Base-by-base conservation (phyloP, 805 yeast genomes). In the Komagataella pseudopastoris region DNA sequence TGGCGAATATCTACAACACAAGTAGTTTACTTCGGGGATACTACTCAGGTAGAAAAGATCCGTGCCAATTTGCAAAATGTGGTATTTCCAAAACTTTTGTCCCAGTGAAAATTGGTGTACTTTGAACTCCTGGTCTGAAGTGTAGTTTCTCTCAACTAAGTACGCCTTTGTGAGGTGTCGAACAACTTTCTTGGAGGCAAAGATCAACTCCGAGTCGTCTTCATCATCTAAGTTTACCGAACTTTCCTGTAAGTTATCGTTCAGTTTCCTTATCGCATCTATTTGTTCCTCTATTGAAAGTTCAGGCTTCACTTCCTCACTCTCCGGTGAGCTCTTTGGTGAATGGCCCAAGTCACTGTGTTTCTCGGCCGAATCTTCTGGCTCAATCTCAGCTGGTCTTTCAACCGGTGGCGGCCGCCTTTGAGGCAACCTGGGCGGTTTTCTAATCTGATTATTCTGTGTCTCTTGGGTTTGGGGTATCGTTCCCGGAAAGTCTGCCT, bases 11-110 rank as follows among this genome's bases (percentile, higher is more conserved):
- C 85, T 67, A 51, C 84, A 76, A 55, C 73, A 75, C 44, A 77
- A 62, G 60, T 83, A 88, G 54, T 76, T 72, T 17, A 70, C 63
- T 20, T 79, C 81, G 0, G 89, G 89, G 56, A 80, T 83, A 0
- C 90, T 83, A 1, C 88, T 75, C 48, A 83, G 59, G 59, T 81
- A 82, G 48, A 80, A 64, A 56, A 77, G 81, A 39, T 53, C 48
- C 45, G 70, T 71, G 8, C 81, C 80, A 50, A 79, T 66, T 51
- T 70, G 72, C 22, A 79, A 60, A 4, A 82, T 66, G 59, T 84
- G 89, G 58, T 83, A 84, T 59, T 81, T 82, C 81, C 83, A 81
- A 56, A 71, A 76, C 16, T 71, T 50, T 44, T 63, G 66, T 44
- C 47, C 53, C 39, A 48, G 14, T 23, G 39, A 30, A 30, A 30